Evolutionary conservation across 192 early-diverging fungal species (phyloP), one percentile per base, ranked within the genome.

Genomic region (Gonapodya sp.): DNA sequence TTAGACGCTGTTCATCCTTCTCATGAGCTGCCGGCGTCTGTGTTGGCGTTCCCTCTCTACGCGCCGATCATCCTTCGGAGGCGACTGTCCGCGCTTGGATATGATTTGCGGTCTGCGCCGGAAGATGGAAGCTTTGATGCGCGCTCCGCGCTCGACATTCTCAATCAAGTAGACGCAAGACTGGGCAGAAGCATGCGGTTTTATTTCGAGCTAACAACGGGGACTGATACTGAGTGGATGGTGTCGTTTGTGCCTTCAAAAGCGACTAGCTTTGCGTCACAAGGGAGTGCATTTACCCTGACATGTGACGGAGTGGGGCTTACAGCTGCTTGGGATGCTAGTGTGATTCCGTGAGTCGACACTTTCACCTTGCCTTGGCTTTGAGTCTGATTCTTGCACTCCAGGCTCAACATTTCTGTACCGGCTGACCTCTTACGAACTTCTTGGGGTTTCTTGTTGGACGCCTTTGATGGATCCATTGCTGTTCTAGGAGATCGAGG

Each of bases 1-100:
- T 18, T 90, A 0, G 89, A 90, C 78, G 83, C 84, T 0, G 84
- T 86, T 0, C 87, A 90, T 81, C 89, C 89, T 0, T 79, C 85
- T 1, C 89, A 90, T 79, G 82, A 82, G 46, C 83, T 90, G 33
- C 86, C 83, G 72, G 84, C 85, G 0, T 73, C 81, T 1, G 82
- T 88, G 34, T 81, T 90, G 34, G 86, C 87, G 1, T 87, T 84
- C 82, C 88, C 88, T 0, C 35, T 84, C 24, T 83, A 84, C 34
- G 87, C 82, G 0, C 80, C 79, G 2, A 73, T 73, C 18, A 82
- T 90, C 31, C 36, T 90, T 24, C 87, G 87, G 73, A 79, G 84
- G 73, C 81, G 86, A 34, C 77, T 89, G 2, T 31, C 79, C 0
- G 18, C 81, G 31, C 83, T 90, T 1, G 83, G 84, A 30, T 90